Conservation (phyloP, 2,329 filamentous ascomycete genomes). For the Gaeumannomyces tritici region DNA sequence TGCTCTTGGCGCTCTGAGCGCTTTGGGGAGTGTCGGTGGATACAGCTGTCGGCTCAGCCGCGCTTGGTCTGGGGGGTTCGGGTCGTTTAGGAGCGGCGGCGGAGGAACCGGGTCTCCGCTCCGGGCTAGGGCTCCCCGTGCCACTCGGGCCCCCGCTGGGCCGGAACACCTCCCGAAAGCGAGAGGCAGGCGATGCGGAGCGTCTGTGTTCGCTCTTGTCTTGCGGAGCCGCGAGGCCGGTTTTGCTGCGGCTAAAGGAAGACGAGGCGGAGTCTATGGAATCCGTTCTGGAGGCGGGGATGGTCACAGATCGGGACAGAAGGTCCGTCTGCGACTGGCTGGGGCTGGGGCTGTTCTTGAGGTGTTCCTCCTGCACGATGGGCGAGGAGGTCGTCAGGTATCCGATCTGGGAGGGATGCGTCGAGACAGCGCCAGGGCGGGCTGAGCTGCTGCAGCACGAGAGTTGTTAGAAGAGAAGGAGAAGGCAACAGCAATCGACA, state of each 20-base stretch:
- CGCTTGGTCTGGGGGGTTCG: background rate
- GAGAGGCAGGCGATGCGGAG: conserved; percentile 60
- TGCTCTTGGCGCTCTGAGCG: conserved; percentile 3
- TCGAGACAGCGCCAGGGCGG: conserved; percentile 40
- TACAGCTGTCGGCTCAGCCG: background rate
- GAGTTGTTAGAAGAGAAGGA: conserved; percentile 5
- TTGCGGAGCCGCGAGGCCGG: conserved; percentile 29
- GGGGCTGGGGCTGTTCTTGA: conserved; percentile 31
- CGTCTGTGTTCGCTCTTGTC: conserved; percentile 40
- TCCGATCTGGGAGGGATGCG: conserved; percentile 56
- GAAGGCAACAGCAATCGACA: conserved; percentile 1
- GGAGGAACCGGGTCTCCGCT: conserved; percentile 10
- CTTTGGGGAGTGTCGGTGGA: conserved; percentile 1
- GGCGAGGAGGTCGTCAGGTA: conserved; percentile 62
- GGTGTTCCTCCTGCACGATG: conserved; percentile 48
- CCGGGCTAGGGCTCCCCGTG: conserved; percentile 32
- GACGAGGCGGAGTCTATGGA: conserved; percentile 18
- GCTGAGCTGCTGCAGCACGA: conserved; percentile 14
- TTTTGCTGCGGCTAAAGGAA: conserved; percentile 21
- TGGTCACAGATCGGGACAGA: conserved; percentile 26
- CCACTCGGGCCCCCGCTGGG: conserved; percentile 39
- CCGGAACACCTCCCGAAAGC: conserved; percentile 62
- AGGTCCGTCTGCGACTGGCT: conserved; percentile 19
- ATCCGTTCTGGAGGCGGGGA: conserved; percentile 21
- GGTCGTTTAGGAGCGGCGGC: conserved; percentile 5